Conservation (phyloP, 2,329 filamentous ascomycete species). For the Cladophialophora psammophila region DNA sequence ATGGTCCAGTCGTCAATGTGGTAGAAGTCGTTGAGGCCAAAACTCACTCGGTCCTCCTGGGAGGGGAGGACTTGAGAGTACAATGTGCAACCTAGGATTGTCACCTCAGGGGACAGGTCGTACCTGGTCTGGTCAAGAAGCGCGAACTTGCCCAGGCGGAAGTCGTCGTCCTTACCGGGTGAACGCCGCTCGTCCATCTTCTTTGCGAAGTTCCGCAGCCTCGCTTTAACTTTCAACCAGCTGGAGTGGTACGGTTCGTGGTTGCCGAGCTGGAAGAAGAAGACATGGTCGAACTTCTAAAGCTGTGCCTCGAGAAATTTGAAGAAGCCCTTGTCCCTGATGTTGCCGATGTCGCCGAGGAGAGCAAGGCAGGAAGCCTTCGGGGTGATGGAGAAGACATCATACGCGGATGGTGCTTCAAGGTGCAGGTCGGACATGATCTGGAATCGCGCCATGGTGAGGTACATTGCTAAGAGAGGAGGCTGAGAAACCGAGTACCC, state of each 20-base stretch:
- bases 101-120: conserved; percentile 40
- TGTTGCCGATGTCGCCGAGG: conserved; percentile 64
- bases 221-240: neutral
- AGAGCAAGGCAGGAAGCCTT: conserved; percentile 62
- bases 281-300: conserved; percentile 56
- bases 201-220: conserved; percentile 23
- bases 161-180: neutral
- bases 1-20: conserved; percentile 51
- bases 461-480: too few relatives aligned
- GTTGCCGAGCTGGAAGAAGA: conserved; percentile 64
- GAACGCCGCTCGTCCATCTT: neutral
- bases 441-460: conserved; percentile 44
- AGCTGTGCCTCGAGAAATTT: conserved; percentile 60
- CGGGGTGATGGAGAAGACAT: conserved; percentile 56
- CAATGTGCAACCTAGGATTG: conserved; percentile 57
- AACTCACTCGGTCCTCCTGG: conserved; percentile 50
- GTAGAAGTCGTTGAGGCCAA: conserved; percentile 62
- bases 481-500: too few relatives aligned
- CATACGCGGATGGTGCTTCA: conserved; percentile 59
- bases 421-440: conserved; percentile 68
- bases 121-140: conserved; percentile 50
- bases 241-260: conserved; percentile 61
- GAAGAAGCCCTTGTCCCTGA: conserved; percentile 52
- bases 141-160: conserved; percentile 47
- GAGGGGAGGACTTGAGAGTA: conserved; percentile 57